phyloP scores from a whole-genome alignment of 2,329 filamentous ascomycete genomes.

The Penicillium sp. region DNA sequence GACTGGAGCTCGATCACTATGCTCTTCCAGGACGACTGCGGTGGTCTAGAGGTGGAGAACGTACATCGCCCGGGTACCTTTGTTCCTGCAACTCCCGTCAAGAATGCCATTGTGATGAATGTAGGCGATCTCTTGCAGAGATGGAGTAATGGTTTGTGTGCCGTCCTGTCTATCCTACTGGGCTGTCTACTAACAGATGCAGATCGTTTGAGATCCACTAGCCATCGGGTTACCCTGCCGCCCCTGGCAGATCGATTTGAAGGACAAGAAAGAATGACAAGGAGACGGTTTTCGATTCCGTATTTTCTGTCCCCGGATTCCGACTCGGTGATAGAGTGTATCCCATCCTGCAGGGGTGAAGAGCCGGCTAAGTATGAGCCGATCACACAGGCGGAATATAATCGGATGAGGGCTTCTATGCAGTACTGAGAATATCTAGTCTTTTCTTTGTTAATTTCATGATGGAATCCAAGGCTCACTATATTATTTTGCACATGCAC shows the following conservation, averaged over 20 bases:
- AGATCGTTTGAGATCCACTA: constrained; percentile 55
- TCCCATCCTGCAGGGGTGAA: constrained; percentile 48
- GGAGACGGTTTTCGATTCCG: constrained; percentile 59
- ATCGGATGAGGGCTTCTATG: constrained; percentile 20
- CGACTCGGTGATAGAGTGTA: constrained; percentile 53
- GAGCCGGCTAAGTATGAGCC: constrained; percentile 55
- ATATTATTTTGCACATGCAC: neutral
- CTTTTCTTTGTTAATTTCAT: too few species aligned
- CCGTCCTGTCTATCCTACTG: neutral
- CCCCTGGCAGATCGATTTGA: constrained; percentile 40
- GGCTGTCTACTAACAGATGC: constrained; percentile 4
- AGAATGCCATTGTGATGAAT: constrained; percentile 50
- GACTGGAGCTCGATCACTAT: constrained; percentile 58
- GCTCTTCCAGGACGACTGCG: constrained; percentile 56
- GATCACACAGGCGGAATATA: constrained; percentile 44
- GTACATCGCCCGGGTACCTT: constrained; percentile 41
- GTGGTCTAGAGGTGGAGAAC: constrained; percentile 55
- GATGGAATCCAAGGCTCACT: neutral
- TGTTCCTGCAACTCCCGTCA: constrained; percentile 41
- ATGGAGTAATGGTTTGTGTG: constrained; percentile 51
- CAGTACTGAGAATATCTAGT: constrained; percentile 8
- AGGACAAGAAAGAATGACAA: constrained; percentile 47
- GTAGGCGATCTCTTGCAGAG: constrained; percentile 53
- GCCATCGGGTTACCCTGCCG: constrained; percentile 55
- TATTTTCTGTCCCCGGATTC: constrained; percentile 59